Evolutionary conservation across 2,329 filamentous ascomycete species (phyloP), one percentile per base, ranked within the genome.

Genomic region (Talaromyces sp.): DNA sequence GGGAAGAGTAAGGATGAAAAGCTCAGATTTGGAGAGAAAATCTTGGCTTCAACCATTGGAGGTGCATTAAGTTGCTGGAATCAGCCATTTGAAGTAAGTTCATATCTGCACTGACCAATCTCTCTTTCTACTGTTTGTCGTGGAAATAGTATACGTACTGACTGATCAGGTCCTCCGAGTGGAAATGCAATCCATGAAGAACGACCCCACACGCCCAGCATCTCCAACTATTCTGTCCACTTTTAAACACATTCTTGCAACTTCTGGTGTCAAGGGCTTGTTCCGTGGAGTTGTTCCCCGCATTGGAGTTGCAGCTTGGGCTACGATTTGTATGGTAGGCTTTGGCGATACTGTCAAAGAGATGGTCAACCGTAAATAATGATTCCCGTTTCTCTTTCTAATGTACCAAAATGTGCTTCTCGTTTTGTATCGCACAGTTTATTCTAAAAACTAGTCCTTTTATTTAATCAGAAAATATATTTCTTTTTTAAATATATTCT

Each of bases 281-380:
- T 62, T 55, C 22, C 51, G 60, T 9, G 52, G 58, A n/a, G 57
- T 55, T 8, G 46, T 54, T 4, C 57, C 60, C 16, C 49, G 60
- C 20, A 54, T 61, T 11, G 60, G 60, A 6, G 44, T 62, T n/a
- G 57, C 51, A 4, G 46, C 49, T 4, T 61, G 55, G 57, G 51
- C 52, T 29, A 60, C 60, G 3, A 46, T 62, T 4, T 62, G 57
- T 24, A 60, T 62, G 55, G 60, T 62, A 1, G 60, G 51, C 5
- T 48, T 62, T 20, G 57, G 57, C 3, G 55, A 62, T 35, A 54
- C 37, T 3, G n/a, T 54, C 5, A 54, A 39, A 19, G 39, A 53
- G n/a, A 37, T 37, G 13, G 20, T 40, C 4, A 35, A 30, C 17
- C 36, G 36, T 16, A 16, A 16, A 20, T 39, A 16, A 20, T n/a